Evolutionary conservation across 2,329 filamentous ascomycete species (phyloP).

Genomic region (Chaetomium globosum): DNA sequence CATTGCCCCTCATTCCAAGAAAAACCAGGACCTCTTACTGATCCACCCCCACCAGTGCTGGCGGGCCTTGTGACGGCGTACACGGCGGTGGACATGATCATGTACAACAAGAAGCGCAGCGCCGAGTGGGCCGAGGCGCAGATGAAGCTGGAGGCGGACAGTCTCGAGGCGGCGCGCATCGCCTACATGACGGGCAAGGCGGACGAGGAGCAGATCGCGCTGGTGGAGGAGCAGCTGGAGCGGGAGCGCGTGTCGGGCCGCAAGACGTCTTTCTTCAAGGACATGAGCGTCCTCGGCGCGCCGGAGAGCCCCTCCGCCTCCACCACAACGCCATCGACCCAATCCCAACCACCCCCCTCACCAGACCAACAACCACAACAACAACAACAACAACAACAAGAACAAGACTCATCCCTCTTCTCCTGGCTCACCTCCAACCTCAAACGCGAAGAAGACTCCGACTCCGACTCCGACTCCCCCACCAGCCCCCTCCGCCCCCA

Average conservation of each 20-base stretch:
- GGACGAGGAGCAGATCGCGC: conserved; percentile 56
- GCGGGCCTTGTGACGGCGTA: conserved; percentile 60
- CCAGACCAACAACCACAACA: conserved; percentile 3
- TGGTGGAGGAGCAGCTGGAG: conserved; percentile 61
- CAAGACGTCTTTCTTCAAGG: conserved; percentile 40
- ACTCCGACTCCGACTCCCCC: not conserved
- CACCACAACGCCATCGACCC: conserved; percentile 5
- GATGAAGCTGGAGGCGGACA: conserved; percentile 56
- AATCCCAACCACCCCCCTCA: not conserved
- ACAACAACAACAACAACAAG: not conserved
- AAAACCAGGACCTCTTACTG: not conserved
- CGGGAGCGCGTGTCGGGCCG: conserved; percentile 47
- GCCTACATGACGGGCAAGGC: conserved; percentile 63
- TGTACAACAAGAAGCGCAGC: conserved; percentile 62
- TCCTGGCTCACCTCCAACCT: conserved; percentile 47
- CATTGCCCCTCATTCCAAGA: not conserved
- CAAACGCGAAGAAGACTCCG: conserved; percentile 42
- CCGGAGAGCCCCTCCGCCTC: conserved; percentile 37
- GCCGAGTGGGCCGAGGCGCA: conserved; percentile 61
- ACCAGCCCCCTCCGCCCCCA: conserved; percentile 17
- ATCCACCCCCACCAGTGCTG: conserved; percentile 38
- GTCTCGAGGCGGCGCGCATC: conserved; percentile 59
- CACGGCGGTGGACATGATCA: conserved; percentile 64
- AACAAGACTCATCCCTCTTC: conserved; percentile 33
- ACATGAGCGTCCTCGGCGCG: conserved; percentile 54